A percentile compares a stretch with the other conserved stretches of the same genome.
Conservation (phyloP, 257 asterid genomes). For the Lithospermum erythrorhizon region DNA sequence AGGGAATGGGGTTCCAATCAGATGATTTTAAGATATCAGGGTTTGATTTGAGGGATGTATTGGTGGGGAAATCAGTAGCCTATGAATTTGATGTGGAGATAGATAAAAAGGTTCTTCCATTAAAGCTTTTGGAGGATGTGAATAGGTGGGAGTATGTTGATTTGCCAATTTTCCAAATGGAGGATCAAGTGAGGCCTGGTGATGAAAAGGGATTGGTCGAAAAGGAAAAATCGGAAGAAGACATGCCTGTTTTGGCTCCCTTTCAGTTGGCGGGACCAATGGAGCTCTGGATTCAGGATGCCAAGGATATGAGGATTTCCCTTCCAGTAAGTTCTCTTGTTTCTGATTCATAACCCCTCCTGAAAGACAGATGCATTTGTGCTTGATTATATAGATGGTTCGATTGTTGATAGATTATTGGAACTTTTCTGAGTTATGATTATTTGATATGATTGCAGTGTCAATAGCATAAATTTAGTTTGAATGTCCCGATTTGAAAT, state of each 20-base stretch:
- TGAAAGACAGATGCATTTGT: neutral
- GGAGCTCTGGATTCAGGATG: slow-evolving; percentile 98
- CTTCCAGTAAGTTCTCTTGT: slow-evolving; percentile 59
- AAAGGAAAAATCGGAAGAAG: slow-evolving; percentile 28
- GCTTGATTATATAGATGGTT: neutral
- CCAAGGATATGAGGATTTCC: slow-evolving; percentile 81
- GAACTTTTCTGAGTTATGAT: neutral
- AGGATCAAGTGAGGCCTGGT: slow-evolving; percentile 20
- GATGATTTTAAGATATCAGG: slow-evolving; percentile 77
- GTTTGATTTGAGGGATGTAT: slow-evolving; percentile 77
- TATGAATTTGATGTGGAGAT: slow-evolving; percentile 90
- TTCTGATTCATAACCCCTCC: neutral
- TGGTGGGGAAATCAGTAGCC: slow-evolving; percentile 75
- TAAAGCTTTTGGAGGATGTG: slow-evolving; percentile 91
- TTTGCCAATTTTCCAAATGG: slow-evolving; percentile 68
- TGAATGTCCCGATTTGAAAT: too few species aligned
- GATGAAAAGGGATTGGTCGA: slow-evolving; percentile 52
- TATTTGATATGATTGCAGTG: neutral
- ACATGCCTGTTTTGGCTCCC: slow-evolving; percentile 75
- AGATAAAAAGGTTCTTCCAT: slow-evolving; percentile 67
- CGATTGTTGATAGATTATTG: neutral
- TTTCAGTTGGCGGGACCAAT: slow-evolving; percentile 94
- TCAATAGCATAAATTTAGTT: too few species aligned
- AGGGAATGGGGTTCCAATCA: slow-evolving; percentile 78
- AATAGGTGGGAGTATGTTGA: slow-evolving; percentile 85